Evolutionary conservation across 768 basidiomycete genomes (phyloP).

Genomic region (Kwoniella newhampshirensis): DNA sequence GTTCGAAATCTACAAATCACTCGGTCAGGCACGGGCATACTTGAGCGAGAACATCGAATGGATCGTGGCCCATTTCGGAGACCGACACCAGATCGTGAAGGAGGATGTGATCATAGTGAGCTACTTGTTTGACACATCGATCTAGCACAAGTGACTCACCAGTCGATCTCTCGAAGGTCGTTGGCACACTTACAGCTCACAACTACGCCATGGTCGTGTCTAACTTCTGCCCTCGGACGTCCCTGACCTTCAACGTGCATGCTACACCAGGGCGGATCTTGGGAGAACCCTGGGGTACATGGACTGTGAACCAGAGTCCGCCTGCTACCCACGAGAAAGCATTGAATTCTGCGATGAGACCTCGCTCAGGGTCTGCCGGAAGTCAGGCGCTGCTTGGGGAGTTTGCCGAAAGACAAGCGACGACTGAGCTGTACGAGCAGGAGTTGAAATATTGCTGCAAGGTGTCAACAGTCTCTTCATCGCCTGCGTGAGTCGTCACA

Average conservation of each 20-base stretch:
- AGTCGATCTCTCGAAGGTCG: constrained; percentile 7
- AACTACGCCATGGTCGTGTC: constrained; percentile 76
- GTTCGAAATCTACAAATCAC: constrained; percentile 66
- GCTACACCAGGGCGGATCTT: constrained; percentile 53
- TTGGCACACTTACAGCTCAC: constrained; percentile 69
- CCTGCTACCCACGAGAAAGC: background rate
- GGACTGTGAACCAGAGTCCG: constrained; percentile 53
- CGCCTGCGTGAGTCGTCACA: constrained; percentile 28
- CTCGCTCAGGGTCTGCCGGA: no score
- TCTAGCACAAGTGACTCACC: background rate
- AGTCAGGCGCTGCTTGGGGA: background rate
- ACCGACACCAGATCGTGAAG: constrained; percentile 57
- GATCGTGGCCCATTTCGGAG: constrained; percentile 63
- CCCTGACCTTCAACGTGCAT: constrained; percentile 64
- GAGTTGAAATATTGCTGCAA: constrained; percentile 29
- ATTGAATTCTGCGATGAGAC: constrained; percentile 1
- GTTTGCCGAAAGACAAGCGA: no score
- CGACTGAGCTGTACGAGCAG: constrained; percentile 14
- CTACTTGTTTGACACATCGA: constrained; percentile 5
- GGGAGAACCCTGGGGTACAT: constrained; percentile 72
- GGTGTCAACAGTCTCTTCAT: constrained; percentile 29
- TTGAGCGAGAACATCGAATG: constrained; percentile 67
- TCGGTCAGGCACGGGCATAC: constrained; percentile 70
- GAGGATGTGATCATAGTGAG: constrained; percentile 63
- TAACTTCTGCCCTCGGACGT: constrained; percentile 25